Percentiles rank a stretch among this genome's conserved stretches.
These are phyloP conservation scores for Claviceps pazoutovae DNA, from an alignment of 2,329 filamentous ascomycete species.

Conservation along the genomic window DNA sequence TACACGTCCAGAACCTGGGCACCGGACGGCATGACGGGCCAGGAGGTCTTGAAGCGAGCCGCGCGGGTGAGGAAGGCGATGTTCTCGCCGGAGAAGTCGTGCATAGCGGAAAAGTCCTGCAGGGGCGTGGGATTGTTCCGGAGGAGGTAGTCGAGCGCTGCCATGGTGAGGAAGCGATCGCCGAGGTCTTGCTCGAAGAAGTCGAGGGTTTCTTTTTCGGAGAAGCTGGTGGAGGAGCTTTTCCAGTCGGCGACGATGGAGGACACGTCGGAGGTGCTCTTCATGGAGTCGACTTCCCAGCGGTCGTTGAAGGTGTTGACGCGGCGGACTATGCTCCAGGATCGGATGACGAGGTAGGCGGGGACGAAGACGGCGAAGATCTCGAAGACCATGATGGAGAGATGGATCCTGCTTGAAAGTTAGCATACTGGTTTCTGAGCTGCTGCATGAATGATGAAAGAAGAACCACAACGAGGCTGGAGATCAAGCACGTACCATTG, in stretches of 20 bases:
- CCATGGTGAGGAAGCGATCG: conserved; percentile 40
- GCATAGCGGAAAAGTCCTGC: conserved; percentile 47
- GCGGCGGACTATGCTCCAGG: conserved; percentile 21
- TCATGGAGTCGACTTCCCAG: conserved; percentile 8
- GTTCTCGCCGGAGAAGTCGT: conserved; percentile 58
- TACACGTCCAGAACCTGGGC: conserved; percentile 29
- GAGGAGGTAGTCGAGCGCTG: conserved; percentile 45
- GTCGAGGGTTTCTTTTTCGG: conserved; percentile 4
- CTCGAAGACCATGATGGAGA: conserved; percentile 47
- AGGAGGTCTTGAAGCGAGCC: conserved; percentile 34
- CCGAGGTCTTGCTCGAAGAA: conserved; percentile 9
- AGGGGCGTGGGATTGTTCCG: conserved; percentile 42
- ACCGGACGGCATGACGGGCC: conserved; percentile 4
- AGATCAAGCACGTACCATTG: conserved; percentile 46
- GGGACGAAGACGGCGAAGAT: conserved; percentile 48
- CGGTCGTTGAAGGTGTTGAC: conserved; percentile 7
- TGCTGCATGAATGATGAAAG: background rate
- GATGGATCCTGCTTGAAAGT: conserved; percentile 17
- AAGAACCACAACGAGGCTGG: conserved; percentile 15
- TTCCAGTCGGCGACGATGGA: conserved; percentile 7
- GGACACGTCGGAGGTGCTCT: background rate
- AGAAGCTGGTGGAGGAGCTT: background rate
- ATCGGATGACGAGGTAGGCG: conserved; percentile 36
- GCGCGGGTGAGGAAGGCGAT: conserved; percentile 48
- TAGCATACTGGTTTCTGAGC: background rate